Base-by-base conservation (phyloP, 805 yeast species). In the Vanderwaltozyma verrucispora region DNA sequence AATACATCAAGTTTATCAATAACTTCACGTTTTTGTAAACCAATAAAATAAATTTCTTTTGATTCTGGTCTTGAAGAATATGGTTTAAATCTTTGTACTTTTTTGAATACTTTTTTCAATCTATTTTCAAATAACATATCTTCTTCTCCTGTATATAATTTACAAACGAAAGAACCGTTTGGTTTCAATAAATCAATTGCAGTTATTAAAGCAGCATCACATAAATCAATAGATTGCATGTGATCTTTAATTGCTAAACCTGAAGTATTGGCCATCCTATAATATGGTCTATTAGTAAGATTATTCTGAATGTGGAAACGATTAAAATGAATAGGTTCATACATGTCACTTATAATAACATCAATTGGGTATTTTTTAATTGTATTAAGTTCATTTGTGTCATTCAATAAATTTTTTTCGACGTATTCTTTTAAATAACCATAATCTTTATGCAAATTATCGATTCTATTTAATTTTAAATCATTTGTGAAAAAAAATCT, bases 211-310 rank as follows among this genome's bases (percentile, higher is more conserved):
- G 95, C 96, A 0, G 96, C 96, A 49, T 85, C 92, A 58, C 96
- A 89, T 21, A 89, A 64, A 53, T 88, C 84, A 45, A 92, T 80
- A 43, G 95, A 86, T 47, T 75, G 75, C 12, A 71, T 63, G 60
- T 89, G 97, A 57, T 89, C 98, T 45, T 75, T 74, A 29, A 81
- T 76, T 9, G 78, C 73, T 29, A 84, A 62, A 4, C 98, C 97
- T 12, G 87, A 68, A 4, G 96, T 85, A 54, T 89, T 89, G 33
- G 86, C 83, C 83, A 89, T 81, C 97, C 96, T 89, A 63, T 67
- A 67, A 56, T 77, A 81, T 33, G 95, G 76, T 38, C 72, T 72
- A 77, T 79, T 80, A 78, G 84, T 75, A 69, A 81, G 73, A 61
- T 74, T 65, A 54, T 65, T 68, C 70, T 74, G 67, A 54, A 62